Evolutionary conservation across 2,329 filamentous ascomycete genomes (phyloP).

Genomic region (Seiridium cupressi): DNA sequence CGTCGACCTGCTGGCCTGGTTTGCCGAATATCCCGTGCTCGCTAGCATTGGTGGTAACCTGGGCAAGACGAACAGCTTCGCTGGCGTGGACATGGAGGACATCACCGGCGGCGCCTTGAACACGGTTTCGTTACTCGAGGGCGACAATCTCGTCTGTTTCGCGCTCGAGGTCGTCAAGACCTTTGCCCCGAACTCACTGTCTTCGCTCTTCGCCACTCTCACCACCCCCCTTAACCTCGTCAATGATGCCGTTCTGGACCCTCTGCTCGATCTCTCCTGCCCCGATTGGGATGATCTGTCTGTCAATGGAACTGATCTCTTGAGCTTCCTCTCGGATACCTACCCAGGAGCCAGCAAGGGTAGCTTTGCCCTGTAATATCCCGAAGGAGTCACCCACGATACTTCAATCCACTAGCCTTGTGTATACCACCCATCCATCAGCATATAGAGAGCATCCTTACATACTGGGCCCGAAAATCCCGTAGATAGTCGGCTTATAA

Average conservation of each 20-base stretch:
- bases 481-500: no score
- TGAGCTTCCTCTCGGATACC: conserved; percentile 11
- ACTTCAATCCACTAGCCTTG: neutral
- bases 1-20: conserved; percentile 35
- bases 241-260: conserved; percentile 26
- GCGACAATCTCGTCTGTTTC: conserved; percentile 43
- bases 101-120: conserved; percentile 45
- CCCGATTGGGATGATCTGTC: conserved; percentile 26
- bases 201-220: conserved; percentile 32
- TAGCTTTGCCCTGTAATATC: conserved; percentile 11
- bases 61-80: conserved; percentile 48
- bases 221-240: conserved; percentile 28
- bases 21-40: conserved; percentile 38
- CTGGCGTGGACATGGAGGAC: conserved; percentile 40
- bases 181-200: conserved; percentile 39
- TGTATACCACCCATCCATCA: neutral
- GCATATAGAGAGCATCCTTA: neutral
- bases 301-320: conserved; percentile 20
- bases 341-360: conserved; percentile 15
- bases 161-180: conserved; percentile 37
- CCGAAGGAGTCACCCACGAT: neutral
- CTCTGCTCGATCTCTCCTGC: conserved; percentile 25
- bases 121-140: conserved; percentile 35
- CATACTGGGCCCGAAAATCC: no score
- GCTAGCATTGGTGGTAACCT: conserved; percentile 51